Evolutionary conservation across 306 rosid genomes (phyloP), one percentile per base, ranked within the genome.

Genomic region (Castanospermum australe): DNA sequence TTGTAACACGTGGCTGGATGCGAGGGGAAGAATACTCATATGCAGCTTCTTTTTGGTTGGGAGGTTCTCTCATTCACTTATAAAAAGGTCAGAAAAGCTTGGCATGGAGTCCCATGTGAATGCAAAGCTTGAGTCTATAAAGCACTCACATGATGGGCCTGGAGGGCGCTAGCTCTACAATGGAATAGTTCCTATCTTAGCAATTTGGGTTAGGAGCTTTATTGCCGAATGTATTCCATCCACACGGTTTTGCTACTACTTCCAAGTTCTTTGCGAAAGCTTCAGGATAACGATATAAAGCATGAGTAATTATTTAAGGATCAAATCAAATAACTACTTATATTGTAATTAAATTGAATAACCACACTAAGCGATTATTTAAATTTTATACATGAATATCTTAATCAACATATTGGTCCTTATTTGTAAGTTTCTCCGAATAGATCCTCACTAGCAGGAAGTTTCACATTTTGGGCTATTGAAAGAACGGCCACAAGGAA

Each of bases 221-320:
- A 42, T 8, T 60, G 9, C 2, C 9, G 87, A 76, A 82, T 71
- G 55, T 82, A 63, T 82, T 82, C 89, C 55, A 62, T 62, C 61
- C 65, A 71, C 82, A 55, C 79, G 80, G 73, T 55, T 35, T 78
- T 44, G 20, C 78, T 62, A 56, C 76, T 71, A 44, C 32, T 52
- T 39, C 17, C n/a, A 38, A 6, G 14, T 48, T 35, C 51, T 82
- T 75, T 68, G 38, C 3, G 9, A 65, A 44, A 57, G n/a, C 57
- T 78, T 42, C 22, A 22, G 50, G 70, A 44, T 57, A 17, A 54
- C 35, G 36, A 52, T 28, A n/a, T 50, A 17, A 22, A 55, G 62
- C 44, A 15, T 32, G 4, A 52, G 24, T 41, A 0, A 38, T 55
- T 54, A 25, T 25, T 67, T 41, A n/a, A 52, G 25, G 54, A 35